Evolutionary conservation across 164 flowering plant genomes (phyloP), one percentile per base, ranked within the genome.

Genomic region (Houttuynia cordata): DNA sequence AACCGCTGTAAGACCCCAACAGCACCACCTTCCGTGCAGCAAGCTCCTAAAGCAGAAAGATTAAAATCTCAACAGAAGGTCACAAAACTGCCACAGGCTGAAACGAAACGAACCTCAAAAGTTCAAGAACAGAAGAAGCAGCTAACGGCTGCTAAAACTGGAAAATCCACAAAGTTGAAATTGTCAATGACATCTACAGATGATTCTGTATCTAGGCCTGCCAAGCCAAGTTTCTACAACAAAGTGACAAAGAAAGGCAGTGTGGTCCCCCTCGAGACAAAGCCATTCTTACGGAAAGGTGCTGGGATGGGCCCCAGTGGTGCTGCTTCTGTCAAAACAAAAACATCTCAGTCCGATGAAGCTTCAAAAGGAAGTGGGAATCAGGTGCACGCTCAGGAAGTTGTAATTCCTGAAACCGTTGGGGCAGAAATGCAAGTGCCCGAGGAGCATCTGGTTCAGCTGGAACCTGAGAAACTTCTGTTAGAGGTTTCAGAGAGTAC

Each of bases 221-320:
- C 74, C 23, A 88, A 81, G 67, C 80, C 79, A 51, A 78, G 79
- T 62, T 75, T 83, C 50, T 73, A 74, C 63, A 76, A 64, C 74
- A 91, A 80, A 77, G 83, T 76, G 25, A 77, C 88, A 19, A 91
- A 75, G 75, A 91, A 85, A 67, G 78, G 90, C 72, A 85, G 85
- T 74, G 88, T 91, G 62, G 94, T 88, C 53, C 96, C 97, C 1
- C 60, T 88, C 71, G 96, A 88, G 69, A 65, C 94, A 51, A 91
- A 85, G 71, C 81, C 87, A 18, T 79, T 75, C 68, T 73, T 74
- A 20, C 83, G 85, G 40, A 88, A 82, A 72, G 79, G 82, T 24
- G 72, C 88, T 49, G 74, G 81, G 67, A 69, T 64, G 10, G 75
- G 70, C 52, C 68, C 81, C 61, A 74, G 71, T 57, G 72, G 60